These are phyloP conservation scores for Zelonia costaricensis DNA, from an alignment of 208 protist species.

Conservation along the genomic window DNA sequence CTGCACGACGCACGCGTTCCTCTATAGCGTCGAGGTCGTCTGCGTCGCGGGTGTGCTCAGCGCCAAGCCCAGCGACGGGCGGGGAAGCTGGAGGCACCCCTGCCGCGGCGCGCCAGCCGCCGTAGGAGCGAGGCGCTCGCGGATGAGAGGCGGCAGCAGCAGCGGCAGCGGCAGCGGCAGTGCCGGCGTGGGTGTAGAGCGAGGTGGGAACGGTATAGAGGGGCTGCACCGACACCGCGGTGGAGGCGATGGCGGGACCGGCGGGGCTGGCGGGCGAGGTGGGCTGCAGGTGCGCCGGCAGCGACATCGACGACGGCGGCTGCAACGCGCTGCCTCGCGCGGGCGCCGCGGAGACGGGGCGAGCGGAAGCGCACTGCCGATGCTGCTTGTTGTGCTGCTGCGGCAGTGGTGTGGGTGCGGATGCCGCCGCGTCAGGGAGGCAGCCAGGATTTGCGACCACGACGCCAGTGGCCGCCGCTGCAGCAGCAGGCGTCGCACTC, in stretches of 20 bases:
- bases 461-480: too few relatives aligned
- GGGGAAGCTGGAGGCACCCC: too few relatives aligned
- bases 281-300: background rate
- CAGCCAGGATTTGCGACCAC: too few relatives aligned
- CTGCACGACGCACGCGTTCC: slow-evolving; percentile 21
- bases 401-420: too few relatives aligned
- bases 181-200: slow-evolving; percentile 3
- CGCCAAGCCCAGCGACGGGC: too few relatives aligned
- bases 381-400: too few relatives aligned
- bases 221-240: slow-evolving; percentile 12
- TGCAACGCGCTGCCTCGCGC: background rate
- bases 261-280: slow-evolving; percentile 1
- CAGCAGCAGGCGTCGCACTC: too few relatives aligned
- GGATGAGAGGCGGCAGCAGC: background rate
- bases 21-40: slow-evolving; percentile 1
- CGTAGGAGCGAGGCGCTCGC: too few relatives aligned
- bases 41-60: background rate
- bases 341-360: too few relatives aligned
- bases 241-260: background rate
- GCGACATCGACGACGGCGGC: background rate
- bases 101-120: too few relatives aligned
- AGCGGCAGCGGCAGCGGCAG: background rate
- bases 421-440: too few relatives aligned
- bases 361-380: too few relatives aligned
- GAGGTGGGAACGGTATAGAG: slow-evolving; percentile 12